phyloP scores from a whole-genome alignment of 2,329 filamentous ascomycete species.

The Hypoxylon sp. region DNA sequence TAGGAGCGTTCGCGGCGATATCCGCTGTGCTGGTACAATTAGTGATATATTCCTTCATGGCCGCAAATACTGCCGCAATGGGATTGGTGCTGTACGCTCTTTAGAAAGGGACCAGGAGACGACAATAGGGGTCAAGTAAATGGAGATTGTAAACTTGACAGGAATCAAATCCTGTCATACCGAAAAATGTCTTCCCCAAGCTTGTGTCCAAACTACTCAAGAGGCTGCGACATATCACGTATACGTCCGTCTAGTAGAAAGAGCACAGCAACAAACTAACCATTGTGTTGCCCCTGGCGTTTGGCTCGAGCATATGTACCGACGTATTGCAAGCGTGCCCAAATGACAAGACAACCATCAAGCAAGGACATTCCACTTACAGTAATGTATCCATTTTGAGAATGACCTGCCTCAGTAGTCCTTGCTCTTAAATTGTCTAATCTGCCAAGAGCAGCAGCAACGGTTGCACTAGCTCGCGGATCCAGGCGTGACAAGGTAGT shows the following conservation, averaged over 20 bases:
- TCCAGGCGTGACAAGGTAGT: not conserved
- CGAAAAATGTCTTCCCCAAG: conserved; percentile 8
- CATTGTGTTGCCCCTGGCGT: conserved; percentile 3
- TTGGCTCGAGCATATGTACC: conserved; percentile 11
- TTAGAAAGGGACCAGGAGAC: conserved; percentile 10
- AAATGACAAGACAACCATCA: conserved; percentile 36
- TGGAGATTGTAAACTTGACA: conserved; percentile 12
- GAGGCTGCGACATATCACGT: not conserved
- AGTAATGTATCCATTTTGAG: conserved; percentile 72
- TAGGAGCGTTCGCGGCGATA: conserved; percentile 89
- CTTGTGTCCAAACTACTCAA: conserved; percentile 2
- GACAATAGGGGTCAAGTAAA: not conserved
- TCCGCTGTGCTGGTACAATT: conserved; percentile 80
- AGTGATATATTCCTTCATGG: conserved; percentile 48
- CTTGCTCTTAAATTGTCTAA: conserved; percentile 22
- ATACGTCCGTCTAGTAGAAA: conserved; percentile 3
- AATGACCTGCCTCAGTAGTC: conserved; percentile 6
- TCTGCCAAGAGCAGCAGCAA: conserved; percentile 14
- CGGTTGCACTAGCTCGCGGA: conserved; percentile 7
- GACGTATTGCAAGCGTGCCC: conserved; percentile 17
- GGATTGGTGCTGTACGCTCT: conserved; percentile 41
- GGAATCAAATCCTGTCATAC: conserved; percentile 15
- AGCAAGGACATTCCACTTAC: conserved; percentile 61
- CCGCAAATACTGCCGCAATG: conserved; percentile 43
- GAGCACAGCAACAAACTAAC: conserved; percentile 19